Evolutionary conservation across 176 grass and related monocot species (phyloP), one percentile per base, ranked within the genome.

Genomic region (Ampelocalamus luodianensis): DNA sequence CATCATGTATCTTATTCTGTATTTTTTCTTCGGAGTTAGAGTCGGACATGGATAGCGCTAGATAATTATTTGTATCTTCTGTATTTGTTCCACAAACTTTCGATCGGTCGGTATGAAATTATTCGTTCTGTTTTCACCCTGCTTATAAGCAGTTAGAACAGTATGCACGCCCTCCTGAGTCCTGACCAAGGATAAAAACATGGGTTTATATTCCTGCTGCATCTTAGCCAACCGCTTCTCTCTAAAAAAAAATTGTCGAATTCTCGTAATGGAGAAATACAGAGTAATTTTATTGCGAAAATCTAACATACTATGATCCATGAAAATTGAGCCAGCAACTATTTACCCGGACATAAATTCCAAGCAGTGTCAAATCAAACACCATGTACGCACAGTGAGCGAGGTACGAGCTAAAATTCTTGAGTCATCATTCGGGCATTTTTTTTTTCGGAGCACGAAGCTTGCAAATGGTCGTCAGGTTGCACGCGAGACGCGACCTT

Each of bases 391-490:
- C 3, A 40, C 10, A 22, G 48, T n/a, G 53, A 15, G 53, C 0
- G 34, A 39, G 13, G 26, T 34, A 29, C 60, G 32, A 40, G 32
- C 10, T 4, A 39, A 39, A 42, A 23, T 23, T 59, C 74, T 4
- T 1, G 6, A n/a, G 20, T 7, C 53, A 16, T 42, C 54, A 1
- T 24, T 12, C 38, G 66, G 39, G 5, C 17, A 22, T 3, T n/a
- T 38, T 18, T 18, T 85, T n/a, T 38, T 14, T 18, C 81, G 82
- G 18, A 76, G 77, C 82, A 85, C 34, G 71, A 85, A 43, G 82
- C 70, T 49, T 12, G 38, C 37, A 2, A 16, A 1, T 23, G 56
- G 55, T 58, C 61, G 50, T 55, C 49, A 5, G 50, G 50, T 53
- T 64, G 77, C 86, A 13, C 9, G 55, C 24, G 55, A 17, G 75